Conservation (phyloP, 2,329 filamentous ascomycete species). For the Talaromyces sp. region DNA sequence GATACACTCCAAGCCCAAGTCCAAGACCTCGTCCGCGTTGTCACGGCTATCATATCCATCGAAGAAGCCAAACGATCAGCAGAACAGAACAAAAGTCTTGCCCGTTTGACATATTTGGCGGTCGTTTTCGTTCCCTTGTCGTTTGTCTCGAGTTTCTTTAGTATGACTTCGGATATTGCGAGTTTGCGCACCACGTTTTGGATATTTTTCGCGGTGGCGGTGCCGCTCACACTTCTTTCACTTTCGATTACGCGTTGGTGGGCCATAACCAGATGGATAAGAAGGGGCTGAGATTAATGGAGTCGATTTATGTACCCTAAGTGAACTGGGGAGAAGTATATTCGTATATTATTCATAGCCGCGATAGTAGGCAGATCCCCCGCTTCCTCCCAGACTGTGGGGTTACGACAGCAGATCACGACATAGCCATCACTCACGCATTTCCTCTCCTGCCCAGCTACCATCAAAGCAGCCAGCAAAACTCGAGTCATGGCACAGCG, state of each 20-base stretch:
- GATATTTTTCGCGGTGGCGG: slow-evolving; percentile 3
- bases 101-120: slow-evolving; percentile 4
- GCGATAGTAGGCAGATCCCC: too few relatives aligned
- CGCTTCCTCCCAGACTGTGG: slow-evolving; percentile 9
- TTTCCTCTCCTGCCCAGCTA: too few relatives aligned
- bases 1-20: slow-evolving; percentile 2
- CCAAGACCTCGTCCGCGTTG: slow-evolving; percentile 2
- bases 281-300: background rate
- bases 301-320: too few relatives aligned
- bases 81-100: slow-evolving; percentile 7
- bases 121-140: slow-evolving; percentile 7
- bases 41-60: slow-evolving; percentile 4
- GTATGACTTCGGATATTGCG: slow-evolving; percentile 6
- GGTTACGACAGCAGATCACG: too few relatives aligned
- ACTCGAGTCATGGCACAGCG: too few relatives aligned
- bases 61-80: slow-evolving; percentile 6
- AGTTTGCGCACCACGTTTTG: slow-evolving; percentile 3
- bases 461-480: too few relatives aligned
- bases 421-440: too few relatives aligned
- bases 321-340: background rate
- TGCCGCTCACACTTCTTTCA: background rate
- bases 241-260: slow-evolving; percentile 2
- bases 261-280: background rate
- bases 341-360: background rate
- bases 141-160: slow-evolving; percentile 9